Base-by-base conservation (phyloP, 768 basidiomycete species). In the Tricholoma hemisulphureum region DNA sequence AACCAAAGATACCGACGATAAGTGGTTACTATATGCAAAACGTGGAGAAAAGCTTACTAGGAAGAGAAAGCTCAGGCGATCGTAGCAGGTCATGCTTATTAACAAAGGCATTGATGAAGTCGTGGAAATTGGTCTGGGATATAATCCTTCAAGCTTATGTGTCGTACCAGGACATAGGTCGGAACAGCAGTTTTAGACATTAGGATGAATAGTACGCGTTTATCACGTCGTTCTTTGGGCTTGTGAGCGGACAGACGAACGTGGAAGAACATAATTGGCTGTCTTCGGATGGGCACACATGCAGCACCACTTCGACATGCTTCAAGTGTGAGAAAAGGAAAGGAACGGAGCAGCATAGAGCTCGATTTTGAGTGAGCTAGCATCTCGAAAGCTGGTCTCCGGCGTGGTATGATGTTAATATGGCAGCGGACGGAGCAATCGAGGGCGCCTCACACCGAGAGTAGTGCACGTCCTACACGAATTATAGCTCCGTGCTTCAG, bases 61-160 rank as follows among this genome's bases (percentile, higher is more conserved):
- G 74, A 3, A 96, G 78, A 0, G 88, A 83, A 39, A 83, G 77
- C 69, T 96, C 95, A 0, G 95, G 93, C 1, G 90, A 89, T 24
- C 92, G 84, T 9, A 93, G 72, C 7, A 94, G 72, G 34, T 88
- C 84, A 0, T 80, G 76, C 0, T 76, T 66, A 1, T 74, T 73
- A 4, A 91, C 68, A 51, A 78, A 82, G 0, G 72, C 77, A 2
- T 71, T 66, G 57, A 92, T 80, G 68, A 93, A 89, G 59, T 86
- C 87, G 58, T 79, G 67, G 18, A 88, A 75, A 39, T 83, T 77
- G n/a, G 65, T 67, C 83, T 86, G 66, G 58, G 61, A 61, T 51
- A 43, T 56, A 58, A 51, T 55, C 31, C 50, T 41, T 62, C 10
- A 58, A 50, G 4, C 53, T 51, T 11, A 21, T 49, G 18, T 11